Evolutionary conservation across 768 basidiomycete genomes (phyloP).

Genomic region (Holtermannia corniformis): DNA sequence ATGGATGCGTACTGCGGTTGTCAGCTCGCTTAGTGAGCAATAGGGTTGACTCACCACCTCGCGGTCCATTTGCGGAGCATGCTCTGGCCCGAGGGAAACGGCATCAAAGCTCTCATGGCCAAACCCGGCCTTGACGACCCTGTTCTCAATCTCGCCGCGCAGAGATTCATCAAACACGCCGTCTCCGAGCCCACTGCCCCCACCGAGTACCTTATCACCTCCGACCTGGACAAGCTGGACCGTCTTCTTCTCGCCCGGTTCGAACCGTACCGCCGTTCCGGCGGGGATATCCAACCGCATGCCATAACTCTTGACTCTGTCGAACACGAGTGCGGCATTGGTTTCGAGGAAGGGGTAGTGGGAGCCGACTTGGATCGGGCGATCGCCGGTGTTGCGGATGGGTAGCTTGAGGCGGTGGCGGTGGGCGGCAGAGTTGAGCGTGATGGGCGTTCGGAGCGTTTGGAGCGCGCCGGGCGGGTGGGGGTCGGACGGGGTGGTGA

Average conservation of each 20-base stretch:
- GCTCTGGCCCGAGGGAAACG: conserved; percentile 47
- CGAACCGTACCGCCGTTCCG: conserved; percentile 92
- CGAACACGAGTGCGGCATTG: conserved; percentile 69
- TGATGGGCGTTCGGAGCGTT: conserved; percentile 50
- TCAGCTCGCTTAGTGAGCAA: not conserved
- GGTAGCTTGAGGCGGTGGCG: conserved; percentile 58
- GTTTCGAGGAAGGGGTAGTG: conserved; percentile 93
- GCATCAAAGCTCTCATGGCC: conserved; percentile 47
- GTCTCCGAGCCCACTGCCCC: conserved; percentile 64
- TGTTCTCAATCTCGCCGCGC: conserved; percentile 15
- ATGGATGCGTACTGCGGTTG: conserved; percentile 61
- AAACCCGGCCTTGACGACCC: conserved; percentile 57
- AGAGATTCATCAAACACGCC: conserved; percentile 45
- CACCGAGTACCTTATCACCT: conserved; percentile 61
- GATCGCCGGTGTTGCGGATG: conserved; percentile 84
- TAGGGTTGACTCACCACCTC: conserved; percentile 34
- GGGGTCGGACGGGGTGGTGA: conserved; percentile 42
- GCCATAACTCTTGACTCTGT: conserved; percentile 68
- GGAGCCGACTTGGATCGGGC: conserved; percentile 90
- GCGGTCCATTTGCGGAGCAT: conserved; percentile 45
- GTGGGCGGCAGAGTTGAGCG: conserved; percentile 56
- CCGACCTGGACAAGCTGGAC: conserved; percentile 71
- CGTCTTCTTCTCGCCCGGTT: conserved; percentile 80
- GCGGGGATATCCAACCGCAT: conserved; percentile 72
- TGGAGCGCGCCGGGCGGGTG: conserved; percentile 69